Base-by-base conservation (phyloP, 179 eudicot genomes). In the Beta macrorhiza region DNA sequence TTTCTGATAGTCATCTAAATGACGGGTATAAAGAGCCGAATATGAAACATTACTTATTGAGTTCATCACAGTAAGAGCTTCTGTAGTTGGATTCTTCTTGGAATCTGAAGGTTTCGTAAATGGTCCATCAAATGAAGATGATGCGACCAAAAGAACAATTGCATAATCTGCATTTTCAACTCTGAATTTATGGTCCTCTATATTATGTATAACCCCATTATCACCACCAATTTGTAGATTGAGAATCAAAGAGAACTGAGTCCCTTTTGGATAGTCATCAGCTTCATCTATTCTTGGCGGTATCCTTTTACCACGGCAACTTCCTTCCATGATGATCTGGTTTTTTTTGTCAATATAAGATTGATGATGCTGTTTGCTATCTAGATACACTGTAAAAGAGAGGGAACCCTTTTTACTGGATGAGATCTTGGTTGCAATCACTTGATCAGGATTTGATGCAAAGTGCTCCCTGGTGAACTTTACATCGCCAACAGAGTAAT, bases 371-470 rank as follows among this genome's bases (percentile, higher is more conserved):
- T 90, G 37, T 82, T 93, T 83, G 90, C 97, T 91, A 85, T 88
- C 93, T 44, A 93, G 79, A 80, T 82, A 90, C 14, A 88, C 91
- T 5, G 89, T 90, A 79, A 94, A 93, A 57, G 92, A 89, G 25
- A 94, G 84, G 49, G 91, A 84, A 5, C 91, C 91, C 0, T 90
- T 75, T 83, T 90, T 86, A 82, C 85, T 90, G 67, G 87, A 89
- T 67, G 97, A 84, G 77, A 94, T 88, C 85, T 85, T 93, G 67
- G 92, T 84, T 74, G 82, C 96, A 11, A 94, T 89, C 51, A 89
- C 97, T 86, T 93, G 91, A 87, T 94, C 93, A 3, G 96, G 96
- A 78, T 91, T 85, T 44, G 98, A 93, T 70, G 88, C 91, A 80
- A 94, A 94, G 80, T 93, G 91, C 70, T 94, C 89, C 83, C 98